These are phyloP conservation scores for Umbelopsis vinacea DNA, from an alignment of 192 early-diverging fungal genomes.

Conservation along the genomic window DNA sequence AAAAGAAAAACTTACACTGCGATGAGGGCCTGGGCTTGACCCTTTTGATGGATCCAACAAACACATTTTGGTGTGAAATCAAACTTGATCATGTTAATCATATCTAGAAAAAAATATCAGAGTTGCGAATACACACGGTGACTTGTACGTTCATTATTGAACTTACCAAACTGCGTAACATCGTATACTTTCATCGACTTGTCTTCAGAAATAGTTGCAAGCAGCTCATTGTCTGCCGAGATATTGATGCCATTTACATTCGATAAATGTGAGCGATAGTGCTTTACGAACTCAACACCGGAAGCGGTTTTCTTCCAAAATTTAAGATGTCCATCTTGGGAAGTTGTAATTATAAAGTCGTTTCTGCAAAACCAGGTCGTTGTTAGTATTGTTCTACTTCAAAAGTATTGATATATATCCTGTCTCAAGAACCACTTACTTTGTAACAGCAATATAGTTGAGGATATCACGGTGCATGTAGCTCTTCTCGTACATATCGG, in stretches of 20 bases:
- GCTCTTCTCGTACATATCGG: slow-evolving; percentile 91
- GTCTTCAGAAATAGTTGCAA: slow-evolving; percentile 85
- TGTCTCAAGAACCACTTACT: slow-evolving; percentile 40
- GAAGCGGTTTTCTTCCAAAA: slow-evolving; percentile 96
- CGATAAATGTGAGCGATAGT: slow-evolving; percentile 86
- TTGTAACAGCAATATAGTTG: slow-evolving; percentile 76
- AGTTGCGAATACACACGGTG: background rate
- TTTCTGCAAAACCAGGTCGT: slow-evolving; percentile 49
- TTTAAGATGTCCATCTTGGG: slow-evolving; percentile 95
- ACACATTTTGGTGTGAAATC: slow-evolving; percentile 74
- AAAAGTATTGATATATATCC: background rate
- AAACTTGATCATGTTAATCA: slow-evolving; percentile 94
- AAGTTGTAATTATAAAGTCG: slow-evolving; percentile 94
- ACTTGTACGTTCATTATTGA: background rate
- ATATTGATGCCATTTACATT: slow-evolving; percentile 59
- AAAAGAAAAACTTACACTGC: slow-evolving; percentile 61
- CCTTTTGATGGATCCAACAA: slow-evolving; percentile 85
- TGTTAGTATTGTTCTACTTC: background rate
- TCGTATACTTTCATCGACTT: slow-evolving; percentile 94
- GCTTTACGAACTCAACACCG: slow-evolving; percentile 99
- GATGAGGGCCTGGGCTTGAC: slow-evolving; percentile 84
- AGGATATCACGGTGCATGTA: slow-evolving; percentile 96
- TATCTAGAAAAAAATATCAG: slow-evolving; percentile 65
- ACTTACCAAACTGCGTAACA: slow-evolving; percentile 89
- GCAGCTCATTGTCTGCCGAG: slow-evolving; percentile 76